Conservation (phyloP, 2,329 filamentous ascomycete species). For the Drechslerella stenobrocha region DNA sequence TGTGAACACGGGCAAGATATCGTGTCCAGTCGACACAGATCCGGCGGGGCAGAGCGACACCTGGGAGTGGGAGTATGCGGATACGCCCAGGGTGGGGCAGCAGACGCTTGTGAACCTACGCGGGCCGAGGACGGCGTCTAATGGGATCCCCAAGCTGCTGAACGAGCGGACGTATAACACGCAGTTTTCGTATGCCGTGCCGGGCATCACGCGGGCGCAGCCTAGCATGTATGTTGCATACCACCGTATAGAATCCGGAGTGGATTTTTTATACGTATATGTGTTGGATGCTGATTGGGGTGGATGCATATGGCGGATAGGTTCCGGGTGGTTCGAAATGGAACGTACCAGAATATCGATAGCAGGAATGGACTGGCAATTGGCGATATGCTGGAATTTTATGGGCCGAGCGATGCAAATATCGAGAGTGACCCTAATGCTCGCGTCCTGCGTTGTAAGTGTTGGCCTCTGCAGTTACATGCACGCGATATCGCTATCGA, state of each 20-base stretch:
- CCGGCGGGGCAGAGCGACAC: neutral
- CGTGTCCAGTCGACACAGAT: conserved; percentile 2
- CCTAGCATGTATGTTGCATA: neutral
- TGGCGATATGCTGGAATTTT: conserved; percentile 34
- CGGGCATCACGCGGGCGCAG: conserved; percentile 28
- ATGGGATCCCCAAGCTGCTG: conserved; percentile 6
- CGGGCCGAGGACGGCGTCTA: neutral
- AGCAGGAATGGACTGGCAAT: conserved; percentile 12
- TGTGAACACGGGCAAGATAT: conserved; percentile 12
- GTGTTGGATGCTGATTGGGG: neutral
- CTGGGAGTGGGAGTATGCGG: conserved; percentile 36
- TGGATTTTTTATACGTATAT: neutral
- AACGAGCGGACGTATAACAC: conserved; percentile 20
- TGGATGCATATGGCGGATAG: conserved; percentile 6
- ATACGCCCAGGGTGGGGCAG: conserved; percentile 8
- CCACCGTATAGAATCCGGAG: neutral
- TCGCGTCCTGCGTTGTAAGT: conserved; percentile 19
- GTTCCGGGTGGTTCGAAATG: conserved; percentile 23
- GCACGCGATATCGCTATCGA: too few species aligned
- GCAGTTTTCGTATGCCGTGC: conserved; percentile 23
- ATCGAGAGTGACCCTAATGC: neutral
- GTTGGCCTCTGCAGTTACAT: too few species aligned
- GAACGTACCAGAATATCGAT: conserved; percentile 23
- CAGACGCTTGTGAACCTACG: conserved; percentile 21
- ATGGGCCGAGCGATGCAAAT: conserved; percentile 1